Base-by-base conservation (phyloP, 1,139 yeast genomes). In the Hansenula anomala region DNA sequence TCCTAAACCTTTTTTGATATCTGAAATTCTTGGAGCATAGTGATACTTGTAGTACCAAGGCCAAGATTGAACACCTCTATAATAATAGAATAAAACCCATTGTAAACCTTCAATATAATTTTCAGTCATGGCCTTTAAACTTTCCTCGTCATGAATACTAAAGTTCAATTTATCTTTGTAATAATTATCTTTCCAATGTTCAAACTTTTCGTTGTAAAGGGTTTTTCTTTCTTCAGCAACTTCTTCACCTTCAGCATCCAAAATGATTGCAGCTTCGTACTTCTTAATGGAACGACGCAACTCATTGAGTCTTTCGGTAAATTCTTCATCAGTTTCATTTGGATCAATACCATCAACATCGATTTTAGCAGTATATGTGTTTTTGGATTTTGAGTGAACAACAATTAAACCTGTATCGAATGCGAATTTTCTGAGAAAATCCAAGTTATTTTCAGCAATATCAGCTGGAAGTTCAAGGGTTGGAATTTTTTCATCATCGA, bases 21-120 rank as follows among this genome's bases (percentile, higher is more conserved):
- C 97, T 4, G 96, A 86, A 47, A 90, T 87, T 64, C 95, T 78
- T 38, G 97, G 97, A 12, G 97, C 77, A 61, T 90, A 90, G 60
- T 90, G 96, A 61, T 86, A 87, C 50, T 71, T 76, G 59, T 75
- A 90, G 58, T 78, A 90, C 97, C 97, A 90, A 41, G 87, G 83
- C 97, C 97, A 90, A 3, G 97, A 88, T 34, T 86, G 86, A 56
- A 87, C 82, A 19, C 97, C 97, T 51, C 76, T 75, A 57, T 88
- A 90, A 61, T 90, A 90, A 63, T 90, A 90, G 56, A 75, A 82
- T 61, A 90, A 69, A 14, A 90, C 97, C 97, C 97, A 90, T 63
- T 90, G 97, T 48, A 90, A 71, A 51, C 97, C 97, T 63, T 90
- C 96, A 34, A 90, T 70, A 57, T 89, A 90, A 60, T 88, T 90